Conservation (phyloP, 352 stramenopile genomes). For the Peronospora belbahrii region DNA sequence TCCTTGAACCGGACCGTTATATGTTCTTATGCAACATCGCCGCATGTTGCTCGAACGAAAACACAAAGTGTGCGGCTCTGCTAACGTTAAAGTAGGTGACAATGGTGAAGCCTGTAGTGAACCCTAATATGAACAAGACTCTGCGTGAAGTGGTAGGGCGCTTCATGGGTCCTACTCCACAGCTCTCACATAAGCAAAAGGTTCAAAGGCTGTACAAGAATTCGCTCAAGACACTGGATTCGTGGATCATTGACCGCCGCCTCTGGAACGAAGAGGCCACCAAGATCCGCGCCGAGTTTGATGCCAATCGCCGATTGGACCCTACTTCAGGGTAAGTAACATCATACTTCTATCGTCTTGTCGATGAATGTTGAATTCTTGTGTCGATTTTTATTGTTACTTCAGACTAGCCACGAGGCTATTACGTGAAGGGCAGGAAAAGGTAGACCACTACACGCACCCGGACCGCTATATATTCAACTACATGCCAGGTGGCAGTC, state of each 20-base stretch:
- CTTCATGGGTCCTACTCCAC: conserved; percentile 43
- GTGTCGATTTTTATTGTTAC: conserved; percentile 12
- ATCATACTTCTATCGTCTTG: too few species aligned
- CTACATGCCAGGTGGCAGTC: conserved; percentile 96
- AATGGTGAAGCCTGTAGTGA: conserved; percentile 63
- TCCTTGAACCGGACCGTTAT: not conserved
- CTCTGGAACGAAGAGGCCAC: conserved; percentile 93
- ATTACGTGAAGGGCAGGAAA: conserved; percentile 87
- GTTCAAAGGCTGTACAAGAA: conserved; percentile 92
- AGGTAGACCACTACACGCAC: conserved; percentile 92
- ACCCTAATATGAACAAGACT: conserved; percentile 81
- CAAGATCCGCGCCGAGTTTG: conserved; percentile 90
- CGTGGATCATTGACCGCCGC: conserved; percentile 93
- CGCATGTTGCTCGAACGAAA: conserved; percentile 12
- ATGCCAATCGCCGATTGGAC: conserved; percentile 61
- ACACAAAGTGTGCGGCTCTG: conserved; percentile 4
- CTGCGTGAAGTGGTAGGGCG: conserved; percentile 74
- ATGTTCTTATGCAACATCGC: conserved; percentile 3
- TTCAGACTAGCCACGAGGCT: conserved; percentile 67
- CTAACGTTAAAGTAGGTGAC: conserved; percentile 14
- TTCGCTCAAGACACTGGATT: conserved; percentile 90
- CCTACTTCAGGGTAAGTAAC: conserved; percentile 57
- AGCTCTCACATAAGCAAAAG: conserved; percentile 84
- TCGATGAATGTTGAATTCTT: too few species aligned
- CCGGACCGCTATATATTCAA: conserved; percentile 95